Conservation (phyloP, 805 yeast genomes). For the Wickerhamiella musiphila region DNA sequence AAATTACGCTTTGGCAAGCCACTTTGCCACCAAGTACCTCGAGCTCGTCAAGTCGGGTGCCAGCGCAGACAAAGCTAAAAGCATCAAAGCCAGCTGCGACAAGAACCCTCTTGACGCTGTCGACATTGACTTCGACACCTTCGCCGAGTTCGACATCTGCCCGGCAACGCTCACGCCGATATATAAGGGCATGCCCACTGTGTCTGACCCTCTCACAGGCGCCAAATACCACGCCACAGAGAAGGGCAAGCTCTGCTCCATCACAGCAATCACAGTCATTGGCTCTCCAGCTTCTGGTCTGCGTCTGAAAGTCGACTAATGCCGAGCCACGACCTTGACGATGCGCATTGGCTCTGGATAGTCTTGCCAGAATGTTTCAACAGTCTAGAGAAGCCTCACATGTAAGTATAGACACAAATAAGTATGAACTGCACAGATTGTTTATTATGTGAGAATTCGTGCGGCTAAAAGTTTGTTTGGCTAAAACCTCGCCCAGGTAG, state of each 20-base stretch:
- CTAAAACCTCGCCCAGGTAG: no score
- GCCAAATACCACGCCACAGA: conserved; percentile 65
- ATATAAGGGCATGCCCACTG: conserved; percentile 53
- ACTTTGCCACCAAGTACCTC: conserved; percentile 74
- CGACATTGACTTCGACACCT: conserved; percentile 83
- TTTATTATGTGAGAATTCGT: no score
- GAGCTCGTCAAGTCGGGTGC: conserved; percentile 53
- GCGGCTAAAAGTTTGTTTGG: no score
- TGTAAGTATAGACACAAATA: no score
- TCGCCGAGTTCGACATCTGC: conserved; percentile 81
- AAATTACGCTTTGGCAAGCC: conserved; percentile 75
- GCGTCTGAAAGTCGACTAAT: conserved; percentile 31
- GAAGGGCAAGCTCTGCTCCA: conserved; percentile 62
- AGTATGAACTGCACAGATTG: no score
- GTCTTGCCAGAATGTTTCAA: no score
- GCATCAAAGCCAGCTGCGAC: conserved; percentile 67
- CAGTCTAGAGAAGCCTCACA: no score
- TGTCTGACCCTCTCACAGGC: conserved; percentile 71
- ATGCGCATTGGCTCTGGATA: no score
- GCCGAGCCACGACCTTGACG: no score
- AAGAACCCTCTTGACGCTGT: conserved; percentile 68
- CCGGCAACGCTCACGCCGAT: conserved; percentile 78
- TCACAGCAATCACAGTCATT: conserved; percentile 59
- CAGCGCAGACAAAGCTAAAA: conserved; percentile 65
- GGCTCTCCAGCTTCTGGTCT: conserved; percentile 91